phyloP scores from a whole-genome alignment of 2,329 filamentous ascomycete species.

The Thielaviopsis euricoi region DNA sequence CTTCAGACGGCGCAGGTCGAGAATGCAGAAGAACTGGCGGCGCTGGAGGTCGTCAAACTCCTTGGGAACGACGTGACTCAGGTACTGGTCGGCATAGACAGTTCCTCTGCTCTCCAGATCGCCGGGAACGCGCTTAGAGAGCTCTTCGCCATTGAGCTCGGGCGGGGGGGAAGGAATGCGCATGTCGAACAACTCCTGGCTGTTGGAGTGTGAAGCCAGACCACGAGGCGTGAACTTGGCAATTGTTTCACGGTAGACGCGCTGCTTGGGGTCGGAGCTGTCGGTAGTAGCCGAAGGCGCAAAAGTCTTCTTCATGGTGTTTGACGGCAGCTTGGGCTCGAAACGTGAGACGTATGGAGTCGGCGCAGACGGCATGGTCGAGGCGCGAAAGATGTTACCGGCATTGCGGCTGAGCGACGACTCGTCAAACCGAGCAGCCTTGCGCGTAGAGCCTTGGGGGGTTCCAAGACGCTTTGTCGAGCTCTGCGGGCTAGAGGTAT shows the following conservation, averaged over 20 bases:
- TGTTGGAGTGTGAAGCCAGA: constrained; percentile 29
- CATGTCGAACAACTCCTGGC: constrained; percentile 38
- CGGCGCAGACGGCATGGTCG: constrained; percentile 20
- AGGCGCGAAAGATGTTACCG: constrained; percentile 27
- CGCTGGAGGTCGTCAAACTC: constrained; percentile 42
- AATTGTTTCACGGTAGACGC: constrained; percentile 27
- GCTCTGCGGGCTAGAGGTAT: constrained; percentile 16
- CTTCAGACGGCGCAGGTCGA: constrained; percentile 44
- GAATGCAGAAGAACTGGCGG: constrained; percentile 46
- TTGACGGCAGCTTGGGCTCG: constrained; percentile 28
- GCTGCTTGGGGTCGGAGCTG: constrained; percentile 25
- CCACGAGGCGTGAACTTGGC: constrained; percentile 32
- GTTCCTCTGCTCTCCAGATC: constrained; percentile 34
- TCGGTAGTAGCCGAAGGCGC: constrained; percentile 26
- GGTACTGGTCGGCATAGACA: constrained; percentile 43
- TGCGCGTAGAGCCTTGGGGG: constrained; percentile 23
- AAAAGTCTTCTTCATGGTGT: constrained; percentile 31
- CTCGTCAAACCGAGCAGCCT: constrained; percentile 12
- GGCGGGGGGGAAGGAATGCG: constrained; percentile 40
- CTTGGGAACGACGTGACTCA: constrained; percentile 38
- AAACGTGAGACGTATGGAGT: constrained; percentile 22
- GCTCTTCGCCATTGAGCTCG: constrained; percentile 36
- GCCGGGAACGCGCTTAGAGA: constrained; percentile 36
- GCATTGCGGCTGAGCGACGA: constrained; percentile 20
- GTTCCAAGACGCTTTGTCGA: constrained; percentile 21